Conservation (phyloP, 2,329 filamentous ascomycete species). For the Fusarium sterilihyphosum region DNA sequence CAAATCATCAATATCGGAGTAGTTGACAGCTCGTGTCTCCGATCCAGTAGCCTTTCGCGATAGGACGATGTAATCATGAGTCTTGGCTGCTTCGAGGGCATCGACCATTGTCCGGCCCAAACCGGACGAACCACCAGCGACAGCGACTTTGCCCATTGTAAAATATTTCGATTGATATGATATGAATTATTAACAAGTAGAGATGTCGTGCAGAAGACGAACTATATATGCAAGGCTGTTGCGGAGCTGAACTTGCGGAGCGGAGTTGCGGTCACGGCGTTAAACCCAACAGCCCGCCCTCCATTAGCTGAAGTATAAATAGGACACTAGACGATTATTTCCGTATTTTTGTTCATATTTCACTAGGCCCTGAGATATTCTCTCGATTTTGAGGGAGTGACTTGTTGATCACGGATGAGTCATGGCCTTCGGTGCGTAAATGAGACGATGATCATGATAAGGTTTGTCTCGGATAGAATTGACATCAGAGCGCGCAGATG, state of each 20-base stretch:
- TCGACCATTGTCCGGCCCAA: background rate
- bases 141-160: background rate
- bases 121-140: background rate
- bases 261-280: background rate
- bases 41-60: background rate
- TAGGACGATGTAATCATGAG: background rate
- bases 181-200: background rate
- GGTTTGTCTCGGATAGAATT: background rate
- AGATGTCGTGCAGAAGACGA: rapidly evolving
- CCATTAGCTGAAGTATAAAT: background rate
- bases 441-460: background rate
- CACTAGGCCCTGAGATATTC: rapidly evolving
- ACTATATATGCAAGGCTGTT: background rate
- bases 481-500: rapidly evolving
- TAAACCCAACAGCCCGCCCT: background rate
- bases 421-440: background rate
- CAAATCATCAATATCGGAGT: background rate
- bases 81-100: background rate
- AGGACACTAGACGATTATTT: background rate
- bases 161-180: rapidly evolving
- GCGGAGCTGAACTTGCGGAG: background rate
- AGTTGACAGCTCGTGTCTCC: background rate
- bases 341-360: too few relatives aligned
- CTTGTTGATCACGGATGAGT: rapidly evolving
- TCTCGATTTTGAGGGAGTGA: rapidly evolving